phyloP scores from a whole-genome alignment of 1,139 yeast species.

The Candida anutae region DNA sequence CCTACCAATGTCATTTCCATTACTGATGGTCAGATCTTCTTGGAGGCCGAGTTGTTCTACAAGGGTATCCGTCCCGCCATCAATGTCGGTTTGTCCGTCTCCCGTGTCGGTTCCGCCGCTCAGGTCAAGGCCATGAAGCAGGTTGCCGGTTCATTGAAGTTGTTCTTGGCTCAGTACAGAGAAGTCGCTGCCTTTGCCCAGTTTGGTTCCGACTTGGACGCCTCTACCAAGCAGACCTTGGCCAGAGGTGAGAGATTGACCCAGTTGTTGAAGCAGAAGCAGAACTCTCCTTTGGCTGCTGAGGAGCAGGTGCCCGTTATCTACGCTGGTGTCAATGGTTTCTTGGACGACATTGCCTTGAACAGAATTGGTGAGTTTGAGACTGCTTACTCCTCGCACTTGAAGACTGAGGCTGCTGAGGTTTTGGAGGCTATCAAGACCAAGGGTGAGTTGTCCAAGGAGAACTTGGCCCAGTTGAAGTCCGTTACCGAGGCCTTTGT shows the following conservation, averaged over 20 bases:
- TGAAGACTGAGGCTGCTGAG: slow-evolving; percentile 84
- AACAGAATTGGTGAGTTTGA: slow-evolving; percentile 89
- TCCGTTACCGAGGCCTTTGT: slow-evolving; percentile 86
- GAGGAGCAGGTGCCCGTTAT: slow-evolving; percentile 99
- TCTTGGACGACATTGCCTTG: slow-evolving; percentile 81
- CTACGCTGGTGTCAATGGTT: slow-evolving; percentile 99
- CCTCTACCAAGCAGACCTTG: slow-evolving; percentile 98
- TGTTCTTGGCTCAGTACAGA: slow-evolving; percentile 99
- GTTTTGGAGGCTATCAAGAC: slow-evolving; percentile 77
- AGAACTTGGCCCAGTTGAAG: slow-evolving; percentile 80
- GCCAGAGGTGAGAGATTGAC: slow-evolving; percentile 99
- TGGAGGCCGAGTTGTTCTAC: slow-evolving; percentile 99
- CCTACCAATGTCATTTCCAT: slow-evolving; percentile 97
- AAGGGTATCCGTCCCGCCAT: slow-evolving; percentile 99
- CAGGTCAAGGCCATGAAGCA: slow-evolving; percentile 99
- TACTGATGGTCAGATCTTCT: slow-evolving; percentile 96
- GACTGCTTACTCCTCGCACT: slow-evolving; percentile 82
- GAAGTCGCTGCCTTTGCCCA: slow-evolving; percentile 99
- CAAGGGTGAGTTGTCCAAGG: slow-evolving; percentile 88
- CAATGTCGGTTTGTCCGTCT: slow-evolving; percentile 99
- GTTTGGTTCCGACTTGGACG: slow-evolving; percentile 99
- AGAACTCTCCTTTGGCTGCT: slow-evolving; percentile 93
- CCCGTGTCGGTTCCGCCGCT: slow-evolving; percentile 99
- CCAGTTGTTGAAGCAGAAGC: slow-evolving; percentile 97
- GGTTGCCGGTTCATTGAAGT: slow-evolving; percentile 99